phyloP scores from a whole-genome alignment of 2,329 filamentous ascomycete species.

The Calycina herbarum region DNA sequence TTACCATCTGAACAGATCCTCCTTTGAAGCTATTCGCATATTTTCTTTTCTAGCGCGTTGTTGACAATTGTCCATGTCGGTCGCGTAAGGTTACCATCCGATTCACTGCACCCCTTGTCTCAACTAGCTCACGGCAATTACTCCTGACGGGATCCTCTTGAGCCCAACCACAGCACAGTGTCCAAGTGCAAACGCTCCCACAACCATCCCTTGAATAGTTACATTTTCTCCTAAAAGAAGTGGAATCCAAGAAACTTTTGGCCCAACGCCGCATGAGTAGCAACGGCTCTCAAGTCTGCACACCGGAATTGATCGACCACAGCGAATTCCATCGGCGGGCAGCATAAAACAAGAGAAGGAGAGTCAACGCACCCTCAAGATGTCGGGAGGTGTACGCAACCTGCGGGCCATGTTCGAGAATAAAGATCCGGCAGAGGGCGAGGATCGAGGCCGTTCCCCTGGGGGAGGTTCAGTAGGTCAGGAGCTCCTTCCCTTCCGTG shows the following conservation, averaged over 20 bases:
- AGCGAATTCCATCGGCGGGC: not conserved
- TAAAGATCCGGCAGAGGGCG: conserved; percentile 56
- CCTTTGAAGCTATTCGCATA: not conserved
- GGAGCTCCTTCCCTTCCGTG: conserved; percentile 32
- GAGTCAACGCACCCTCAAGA: conserved; percentile 18
- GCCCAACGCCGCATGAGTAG: not conserved
- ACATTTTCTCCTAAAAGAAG: not conserved
- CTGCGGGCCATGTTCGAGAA: conserved; percentile 80
- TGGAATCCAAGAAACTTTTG: not conserved
- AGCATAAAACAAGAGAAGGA: not conserved
- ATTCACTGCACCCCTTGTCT: not conserved
- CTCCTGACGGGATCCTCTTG: conserved; percentile 5
- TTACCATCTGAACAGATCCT: conserved; percentile 8
- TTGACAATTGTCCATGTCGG: not conserved
- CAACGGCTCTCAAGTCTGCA: not conserved
- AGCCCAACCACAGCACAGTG: conserved; percentile 2
- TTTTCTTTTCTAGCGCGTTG: conserved; percentile 9
- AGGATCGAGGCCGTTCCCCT: conserved; percentile 68
- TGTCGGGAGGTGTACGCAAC: conserved; percentile 50
- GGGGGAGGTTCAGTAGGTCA: conserved; percentile 46
- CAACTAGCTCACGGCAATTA: conserved; percentile 13
- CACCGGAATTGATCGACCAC: not conserved
- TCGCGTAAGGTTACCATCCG: conserved; percentile 1
- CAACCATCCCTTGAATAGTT: conserved; percentile 8
- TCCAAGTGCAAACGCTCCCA: not conserved